Evolutionary conservation across 164 flowering plant species (phyloP).

Genomic region (Nymphaea thermarum): DNA sequence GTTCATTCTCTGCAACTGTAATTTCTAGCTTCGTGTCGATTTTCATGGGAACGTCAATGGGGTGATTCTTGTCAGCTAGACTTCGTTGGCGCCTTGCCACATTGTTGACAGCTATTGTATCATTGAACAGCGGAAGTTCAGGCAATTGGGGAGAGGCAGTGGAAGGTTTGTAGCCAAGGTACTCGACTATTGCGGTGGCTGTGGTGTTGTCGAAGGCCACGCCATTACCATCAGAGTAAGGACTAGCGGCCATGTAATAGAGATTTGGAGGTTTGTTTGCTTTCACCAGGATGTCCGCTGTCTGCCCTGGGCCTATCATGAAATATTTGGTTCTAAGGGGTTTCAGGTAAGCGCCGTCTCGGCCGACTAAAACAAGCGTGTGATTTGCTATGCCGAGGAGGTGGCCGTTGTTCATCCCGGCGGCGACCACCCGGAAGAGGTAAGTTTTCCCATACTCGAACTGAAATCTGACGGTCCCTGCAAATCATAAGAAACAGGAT

Average conservation of each 20-base stretch:
- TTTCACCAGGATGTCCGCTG: slow-evolving; percentile 13
- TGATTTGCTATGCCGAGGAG: slow-evolving; percentile 15
- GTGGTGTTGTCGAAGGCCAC: slow-evolving; percentile 11
- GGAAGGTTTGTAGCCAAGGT: slow-evolving; percentile 4
- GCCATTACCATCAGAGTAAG: slow-evolving; percentile 8
- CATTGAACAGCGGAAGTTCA: slow-evolving; percentile 6
- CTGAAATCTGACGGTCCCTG: slow-evolving; percentile 6
- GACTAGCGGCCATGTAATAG: slow-evolving; percentile 21
- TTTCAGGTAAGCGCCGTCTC: slow-evolving; percentile 13
- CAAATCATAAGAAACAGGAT: not conserved
- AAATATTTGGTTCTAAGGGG: slow-evolving; percentile 9
- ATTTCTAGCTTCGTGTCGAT: slow-evolving; percentile 5
- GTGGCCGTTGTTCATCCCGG: slow-evolving; percentile 9
- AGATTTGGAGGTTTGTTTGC: slow-evolving; percentile 11
- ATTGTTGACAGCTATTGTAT: slow-evolving; percentile 5
- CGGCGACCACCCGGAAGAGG: slow-evolving; percentile 10
- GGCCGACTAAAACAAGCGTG: slow-evolving; percentile 8
- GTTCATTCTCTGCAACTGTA: slow-evolving; percentile 7
- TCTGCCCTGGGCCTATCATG: slow-evolving; percentile 18
- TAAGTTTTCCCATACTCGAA: slow-evolving; percentile 10
- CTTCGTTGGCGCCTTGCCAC: slow-evolving; percentile 9
- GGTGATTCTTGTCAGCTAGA: slow-evolving; percentile 15
- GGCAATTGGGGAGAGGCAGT: slow-evolving; percentile 1
- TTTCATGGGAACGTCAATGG: slow-evolving; percentile 12
- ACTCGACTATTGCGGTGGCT: slow-evolving; percentile 18